Percentiles rank a stretch among this genome's conserved stretches.
Evolutionary conservation across 148 eudicot genomes (phyloP).

Genomic region (Limonium bicolor): DNA sequence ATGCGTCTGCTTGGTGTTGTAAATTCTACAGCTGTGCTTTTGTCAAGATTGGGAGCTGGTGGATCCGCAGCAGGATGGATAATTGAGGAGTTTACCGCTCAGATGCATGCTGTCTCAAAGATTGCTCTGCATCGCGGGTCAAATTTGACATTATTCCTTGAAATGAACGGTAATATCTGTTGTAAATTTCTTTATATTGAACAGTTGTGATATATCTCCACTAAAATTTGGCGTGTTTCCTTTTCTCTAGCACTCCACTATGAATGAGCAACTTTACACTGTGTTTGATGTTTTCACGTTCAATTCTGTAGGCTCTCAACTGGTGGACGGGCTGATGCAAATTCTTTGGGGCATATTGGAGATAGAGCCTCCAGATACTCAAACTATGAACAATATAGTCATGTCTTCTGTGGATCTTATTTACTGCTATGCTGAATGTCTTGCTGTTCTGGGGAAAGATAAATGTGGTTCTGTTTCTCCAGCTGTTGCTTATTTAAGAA

Average conservation of each 20-base stretch:
- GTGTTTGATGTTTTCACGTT: slow-evolving; percentile 1
- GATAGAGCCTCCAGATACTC: slow-evolving; percentile 94
- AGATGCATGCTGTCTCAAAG: slow-evolving; percentile 95
- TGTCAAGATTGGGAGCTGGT: slow-evolving; percentile 74
- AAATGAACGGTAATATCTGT: slow-evolving; percentile 55
- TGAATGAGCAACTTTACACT: too few species aligned
- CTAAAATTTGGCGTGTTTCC: too few species aligned
- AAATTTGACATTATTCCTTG: slow-evolving; percentile 76
- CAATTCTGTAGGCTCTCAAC: slow-evolving; percentile 64
- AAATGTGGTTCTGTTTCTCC: slow-evolving; percentile 54
- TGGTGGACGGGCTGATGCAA: slow-evolving; percentile 94
- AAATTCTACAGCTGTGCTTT: slow-evolving; percentile 52
- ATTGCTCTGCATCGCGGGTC: slow-evolving; percentile 88
- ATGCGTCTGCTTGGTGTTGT: slow-evolving; percentile 92
- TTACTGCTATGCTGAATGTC: slow-evolving; percentile 96
- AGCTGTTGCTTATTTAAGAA: slow-evolving; percentile 68
- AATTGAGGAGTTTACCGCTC: slow-evolving; percentile 88
- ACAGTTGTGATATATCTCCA: neutral
- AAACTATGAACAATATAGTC: slow-evolving; percentile 91
- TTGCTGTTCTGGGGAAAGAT: slow-evolving; percentile 75
- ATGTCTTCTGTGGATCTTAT: slow-evolving; percentile 89
- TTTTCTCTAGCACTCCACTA: too few species aligned
- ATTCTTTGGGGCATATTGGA: slow-evolving; percentile 97
- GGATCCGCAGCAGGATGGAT: slow-evolving; percentile 78
- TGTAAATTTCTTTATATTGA: neutral